Evolutionary conservation across 2,329 filamentous ascomycete genomes (phyloP), one percentile per base, ranked within the genome.

Genomic region (Sarocladium strictum): DNA sequence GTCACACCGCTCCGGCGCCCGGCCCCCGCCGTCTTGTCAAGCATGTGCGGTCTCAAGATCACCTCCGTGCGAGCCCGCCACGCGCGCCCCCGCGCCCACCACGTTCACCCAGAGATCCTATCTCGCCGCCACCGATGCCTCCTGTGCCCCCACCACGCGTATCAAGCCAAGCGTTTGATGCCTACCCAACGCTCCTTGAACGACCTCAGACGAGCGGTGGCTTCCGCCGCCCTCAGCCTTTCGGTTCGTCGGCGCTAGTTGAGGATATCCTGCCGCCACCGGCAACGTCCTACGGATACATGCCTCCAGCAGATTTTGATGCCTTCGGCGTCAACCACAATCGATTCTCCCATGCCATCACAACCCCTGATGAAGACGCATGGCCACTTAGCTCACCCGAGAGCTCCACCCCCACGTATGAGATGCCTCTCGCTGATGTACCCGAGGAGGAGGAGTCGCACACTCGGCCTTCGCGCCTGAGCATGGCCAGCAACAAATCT

Each of bases 371-470:
- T 27, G 70, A 75, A 49, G 61, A 63, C 15, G 71, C 76, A 53
- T 78, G 75, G 75, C 76, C 64, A 14, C 61, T 72, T 23, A 58
- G 62, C 6, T 37, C 45, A n/a, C 50, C 45, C 5, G 50, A 53
- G 29, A 21, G 17, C 14, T 23, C 33, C 3, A 26, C 50, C 4
- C 23, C 32, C 7, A 24, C 50, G 3, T 75, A 70, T 56, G 76
- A 77, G 53, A 68, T 63, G 12, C 68, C 75, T 19, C 69, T 86
- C 17, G 74, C 81, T 5, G 78, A 84, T 60, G 82, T 86, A 3
- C 80, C 82, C 1, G 83, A 86, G 62, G 83, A 86, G 61, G 83
- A 86, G 32, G 83, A 85, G 58, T 72, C 74, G 55, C 65, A 67
- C 29, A 61, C 61, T 24, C 71, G 66, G 55, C 70, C 65, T 53